Evolutionary conservation across 371 early-diverging fungal genomes (phyloP).

Genomic region (Rhizopus sp.): DNA sequence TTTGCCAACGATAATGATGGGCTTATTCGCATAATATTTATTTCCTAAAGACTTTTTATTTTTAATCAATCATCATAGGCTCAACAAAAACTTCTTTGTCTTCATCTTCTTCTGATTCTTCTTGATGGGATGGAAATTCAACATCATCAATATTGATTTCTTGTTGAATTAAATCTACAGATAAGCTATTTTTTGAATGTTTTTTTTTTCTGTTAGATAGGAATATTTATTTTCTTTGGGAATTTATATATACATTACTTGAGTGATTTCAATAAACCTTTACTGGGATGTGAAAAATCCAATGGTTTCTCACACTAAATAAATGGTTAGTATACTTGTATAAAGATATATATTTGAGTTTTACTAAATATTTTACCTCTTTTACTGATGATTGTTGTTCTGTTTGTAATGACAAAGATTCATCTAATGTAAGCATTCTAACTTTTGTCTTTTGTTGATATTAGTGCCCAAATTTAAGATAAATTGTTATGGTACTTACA

Average conservation of each 20-base stretch:
- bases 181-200: slow-evolving; percentile 11
- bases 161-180: slow-evolving; percentile 12
- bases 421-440: slow-evolving; percentile 24
- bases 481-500: neutral
- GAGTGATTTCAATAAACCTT: slow-evolving; percentile 8
- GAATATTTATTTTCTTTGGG: neutral
- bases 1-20: too few species aligned
- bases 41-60: too few species aligned
- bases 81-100: too few species aligned
- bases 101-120: slow-evolving; percentile 8
- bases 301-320: slow-evolving; percentile 9
- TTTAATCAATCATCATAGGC: too few species aligned
- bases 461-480: too few species aligned
- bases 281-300: slow-evolving; percentile 5
- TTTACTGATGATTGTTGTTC: slow-evolving; percentile 15
- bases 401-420: slow-evolving; percentile 19
- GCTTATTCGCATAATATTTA: too few species aligned
- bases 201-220: neutral
- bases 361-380: slow-evolving; percentile 20
- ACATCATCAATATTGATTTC: slow-evolving; percentile 10
- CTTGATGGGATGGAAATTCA: slow-evolving; percentile 9
- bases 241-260: slow-evolving; percentile 20
- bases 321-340: too few species aligned
- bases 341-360: too few species aligned
- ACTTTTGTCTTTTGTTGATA: slow-evolving; percentile 28